Evolutionary conservation across 2,329 filamentous ascomycete species (phyloP).

Genomic region (Corinectria fuckeliana): DNA sequence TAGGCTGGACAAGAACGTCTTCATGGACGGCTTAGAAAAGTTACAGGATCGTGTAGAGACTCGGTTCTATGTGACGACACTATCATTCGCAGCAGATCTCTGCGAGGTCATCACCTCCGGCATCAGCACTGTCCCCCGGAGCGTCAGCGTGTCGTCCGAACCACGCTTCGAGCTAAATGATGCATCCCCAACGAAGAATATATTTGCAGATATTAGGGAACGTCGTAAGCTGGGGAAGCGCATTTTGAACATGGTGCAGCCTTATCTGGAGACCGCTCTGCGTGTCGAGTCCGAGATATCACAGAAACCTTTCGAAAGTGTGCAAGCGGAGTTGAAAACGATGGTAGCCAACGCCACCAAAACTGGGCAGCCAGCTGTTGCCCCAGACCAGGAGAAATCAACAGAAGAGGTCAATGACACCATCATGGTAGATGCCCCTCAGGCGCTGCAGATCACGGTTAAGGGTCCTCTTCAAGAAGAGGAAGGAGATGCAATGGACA

Average conservation of each 20-base stretch:
- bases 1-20: slow-evolving; percentile 70
- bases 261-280: slow-evolving; percentile 76
- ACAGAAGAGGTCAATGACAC: slow-evolving; percentile 53
- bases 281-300: slow-evolving; percentile 83
- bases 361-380: slow-evolving; percentile 52
- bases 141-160: slow-evolving; percentile 30
- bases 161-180: slow-evolving; percentile 46
- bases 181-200: slow-evolving; percentile 59
- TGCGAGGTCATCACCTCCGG: slow-evolving; percentile 59
- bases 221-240: slow-evolving; percentile 86
- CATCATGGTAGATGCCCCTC: slow-evolving; percentile 58
- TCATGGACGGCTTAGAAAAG: slow-evolving; percentile 57
- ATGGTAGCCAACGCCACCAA: slow-evolving; percentile 74
- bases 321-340: slow-evolving; percentile 75
- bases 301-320: slow-evolving; percentile 70
- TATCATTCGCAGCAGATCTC: slow-evolving; percentile 64
- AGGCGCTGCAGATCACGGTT: slow-evolving; percentile 55
- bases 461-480: slow-evolving; percentile 40
- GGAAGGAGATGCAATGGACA: slow-evolving; percentile 44
- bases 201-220: slow-evolving; percentile 75
- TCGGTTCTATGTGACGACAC: slow-evolving; percentile 64
- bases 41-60: slow-evolving; percentile 60
- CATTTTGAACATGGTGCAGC: slow-evolving; percentile 83
- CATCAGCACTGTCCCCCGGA: slow-evolving; percentile 53
- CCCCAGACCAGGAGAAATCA: slow-evolving; percentile 44